A percentile compares a stretch with the other conserved stretches of the same genome.
Conservation (phyloP, 129 eudicot species). For the Deinandra increscens region DNA sequence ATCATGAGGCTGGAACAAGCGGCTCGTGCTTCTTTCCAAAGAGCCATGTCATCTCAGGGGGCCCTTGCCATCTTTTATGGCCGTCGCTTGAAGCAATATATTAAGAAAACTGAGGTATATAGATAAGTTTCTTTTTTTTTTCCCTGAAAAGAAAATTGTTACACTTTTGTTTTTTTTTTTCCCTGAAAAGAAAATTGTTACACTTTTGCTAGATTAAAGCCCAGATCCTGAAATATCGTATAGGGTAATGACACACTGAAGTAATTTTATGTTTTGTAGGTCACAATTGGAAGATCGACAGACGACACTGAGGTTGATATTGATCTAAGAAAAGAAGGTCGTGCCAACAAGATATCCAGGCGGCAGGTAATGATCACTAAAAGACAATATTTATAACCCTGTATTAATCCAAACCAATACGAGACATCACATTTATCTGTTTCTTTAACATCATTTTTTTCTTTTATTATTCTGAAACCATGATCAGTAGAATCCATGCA, state of each 20-base stretch:
- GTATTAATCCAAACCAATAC: neutral
- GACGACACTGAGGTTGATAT: conserved; percentile 81
- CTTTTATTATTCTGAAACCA: conserved; percentile 4
- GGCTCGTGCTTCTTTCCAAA: conserved; percentile 62
- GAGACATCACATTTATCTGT: neutral
- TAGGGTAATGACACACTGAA: conserved; percentile 10
- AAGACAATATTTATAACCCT: neutral
- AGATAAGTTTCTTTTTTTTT: conserved; percentile 7
- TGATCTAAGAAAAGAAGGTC: conserved; percentile 87
- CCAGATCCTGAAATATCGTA: conserved; percentile 12
- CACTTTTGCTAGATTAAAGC: conserved; percentile 11
- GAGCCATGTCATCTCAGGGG: conserved; percentile 68
- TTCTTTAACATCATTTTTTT: neutral
- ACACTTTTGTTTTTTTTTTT: no score
- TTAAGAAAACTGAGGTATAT: conserved; percentile 71
- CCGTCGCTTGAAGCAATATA: conserved; percentile 68
- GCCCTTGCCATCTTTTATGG: conserved; percentile 89
- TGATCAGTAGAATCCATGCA: conserved; percentile 7
- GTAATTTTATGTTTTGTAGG: conserved; percentile 42
- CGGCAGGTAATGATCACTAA: conserved; percentile 63
- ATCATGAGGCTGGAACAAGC: conserved; percentile 79
- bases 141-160: no score
- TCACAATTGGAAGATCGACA: conserved; percentile 83
- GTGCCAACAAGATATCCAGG: conserved; percentile 88
- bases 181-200: neutral